These are phyloP conservation scores for Lentinula boryana DNA, from an alignment of 768 basidiomycete species.

Conservation along the genomic window DNA sequence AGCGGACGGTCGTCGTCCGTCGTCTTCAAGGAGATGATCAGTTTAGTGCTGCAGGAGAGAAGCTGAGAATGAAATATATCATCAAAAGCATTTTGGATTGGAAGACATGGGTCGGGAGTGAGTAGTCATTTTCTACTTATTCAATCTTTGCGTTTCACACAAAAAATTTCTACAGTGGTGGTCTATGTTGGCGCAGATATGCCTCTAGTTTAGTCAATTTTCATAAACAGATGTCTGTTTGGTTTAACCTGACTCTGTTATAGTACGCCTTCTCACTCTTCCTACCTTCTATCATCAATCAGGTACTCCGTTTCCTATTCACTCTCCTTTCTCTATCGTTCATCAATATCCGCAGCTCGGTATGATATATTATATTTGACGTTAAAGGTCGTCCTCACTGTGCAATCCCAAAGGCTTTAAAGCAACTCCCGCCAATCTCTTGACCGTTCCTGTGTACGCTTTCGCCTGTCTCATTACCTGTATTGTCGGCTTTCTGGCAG, in stretches of 20 bases:
- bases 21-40: conserved; percentile 63
- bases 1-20: conserved; percentile 60
- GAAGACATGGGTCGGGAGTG: conserved; percentile 65
- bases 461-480: conserved; percentile 66
- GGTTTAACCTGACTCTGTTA: neutral
- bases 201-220: conserved; percentile 33
- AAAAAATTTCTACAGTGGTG: conserved; percentile 33
- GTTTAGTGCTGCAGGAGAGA: conserved; percentile 70
- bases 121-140: conserved; percentile 8
- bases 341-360: conserved; percentile 28
- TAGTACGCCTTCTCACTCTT: conserved; percentile 72
- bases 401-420: conserved; percentile 37
- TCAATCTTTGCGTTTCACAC: neutral
- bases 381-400: neutral
- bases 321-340: neutral
- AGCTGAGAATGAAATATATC: conserved; percentile 51
- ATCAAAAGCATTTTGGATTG: conserved; percentile 56
- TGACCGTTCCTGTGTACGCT: conserved; percentile 74
- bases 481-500: conserved; percentile 55
- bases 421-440: conserved; percentile 69
- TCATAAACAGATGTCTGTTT: neutral
- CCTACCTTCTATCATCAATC: conserved; percentile 71
- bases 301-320: conserved; percentile 32
- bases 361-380: conserved; percentile 13
- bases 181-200: conserved; percentile 52